Evolutionary conservation across 306 rosid species (phyloP), one percentile per base, ranked within the genome.

Genomic region (Carpinus viminea): DNA sequence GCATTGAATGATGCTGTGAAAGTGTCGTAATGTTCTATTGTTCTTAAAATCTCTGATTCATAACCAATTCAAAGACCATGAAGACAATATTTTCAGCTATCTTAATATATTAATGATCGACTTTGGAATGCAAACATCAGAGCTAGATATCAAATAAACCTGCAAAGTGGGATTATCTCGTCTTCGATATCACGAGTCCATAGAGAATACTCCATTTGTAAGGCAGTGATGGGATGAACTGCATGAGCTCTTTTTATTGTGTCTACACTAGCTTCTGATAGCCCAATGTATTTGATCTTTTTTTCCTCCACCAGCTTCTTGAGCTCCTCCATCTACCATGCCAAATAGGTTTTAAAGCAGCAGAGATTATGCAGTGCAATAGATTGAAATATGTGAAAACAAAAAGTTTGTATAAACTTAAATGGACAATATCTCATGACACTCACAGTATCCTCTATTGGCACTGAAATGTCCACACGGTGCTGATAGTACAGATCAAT

Each of bases 181-280:
- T 89, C 79, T 86, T 91, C 92, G 55, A 85, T 89, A 17, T 89
- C 93, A 72, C 92, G 87, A 28, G 76, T 55, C 90, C 92, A 91
- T 16, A 89, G 36, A 57, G 97, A 91, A 79, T 86, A 89, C 79
- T 91, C 97, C 97, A 88, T 91, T 80, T 91, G 85, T 73, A 89
- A 80, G 65, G 97, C 97, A 57, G 93, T 88, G 75, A 91, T 86
- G 74, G 92, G 97, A 86, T 91, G 92, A 76, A 91, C 90, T 13
- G 90, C 82, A 26, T 91, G 86, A 34, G 92, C 91, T 82, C 93
- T 89, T 73, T 64, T 86, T 69, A 91, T 86, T 57, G 92, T 89
- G 84, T 91, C 90, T 38, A 82, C 72, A 70, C 78, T 87, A 62
- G 92, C 87, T 76, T 86, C 93, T 0, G 91, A 89, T 43, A 91